Conservation (phyloP, 169 alveolate species). For the Cryptosporidium bovis region DNA sequence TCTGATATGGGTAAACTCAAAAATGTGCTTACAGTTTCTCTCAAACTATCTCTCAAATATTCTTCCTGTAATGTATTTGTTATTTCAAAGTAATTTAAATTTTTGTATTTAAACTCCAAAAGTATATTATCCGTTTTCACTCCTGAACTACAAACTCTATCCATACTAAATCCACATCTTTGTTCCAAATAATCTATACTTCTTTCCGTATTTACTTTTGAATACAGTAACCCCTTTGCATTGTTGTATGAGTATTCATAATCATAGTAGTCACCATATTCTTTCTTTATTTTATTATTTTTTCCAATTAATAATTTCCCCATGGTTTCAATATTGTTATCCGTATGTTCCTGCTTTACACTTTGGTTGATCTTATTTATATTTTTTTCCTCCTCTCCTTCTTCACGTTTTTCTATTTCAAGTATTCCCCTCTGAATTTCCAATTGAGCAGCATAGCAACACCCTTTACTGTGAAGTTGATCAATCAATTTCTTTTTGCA, state of each 20-base stretch:
- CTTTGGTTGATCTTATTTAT: too few species aligned
- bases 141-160: conserved; percentile 67
- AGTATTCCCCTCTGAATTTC: conserved; percentile 61
- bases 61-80: conserved; percentile 66
- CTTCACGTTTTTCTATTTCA: neutral
- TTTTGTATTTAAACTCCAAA: conserved; percentile 36
- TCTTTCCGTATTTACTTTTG: conserved; percentile 24
- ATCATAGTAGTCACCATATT: neutral
- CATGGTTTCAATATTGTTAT: too few species aligned
- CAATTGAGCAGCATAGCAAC: conserved; percentile 56
- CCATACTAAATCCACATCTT: conserved; percentile 67
- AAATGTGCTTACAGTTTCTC: conserved; percentile 49
- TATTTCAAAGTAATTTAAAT: conserved; percentile 54
- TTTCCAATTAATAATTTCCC: too few species aligned
- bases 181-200: conserved; percentile 64
- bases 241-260: too few species aligned
- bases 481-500: conserved; percentile 52
- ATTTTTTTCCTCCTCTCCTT: too few species aligned
- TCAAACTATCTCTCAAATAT: conserved; percentile 18
- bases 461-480: conserved; percentile 18
- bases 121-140: conserved; percentile 41
- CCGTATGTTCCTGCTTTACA: too few species aligned
- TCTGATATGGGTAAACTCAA: conserved; percentile 47
- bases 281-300: too few species aligned
- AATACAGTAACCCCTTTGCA: too few species aligned